Evolutionary conservation across 1,139 yeast species (phyloP), one percentile per base, ranked within the genome.

Genomic region (Sugiyamaella grinbergsii): DNA sequence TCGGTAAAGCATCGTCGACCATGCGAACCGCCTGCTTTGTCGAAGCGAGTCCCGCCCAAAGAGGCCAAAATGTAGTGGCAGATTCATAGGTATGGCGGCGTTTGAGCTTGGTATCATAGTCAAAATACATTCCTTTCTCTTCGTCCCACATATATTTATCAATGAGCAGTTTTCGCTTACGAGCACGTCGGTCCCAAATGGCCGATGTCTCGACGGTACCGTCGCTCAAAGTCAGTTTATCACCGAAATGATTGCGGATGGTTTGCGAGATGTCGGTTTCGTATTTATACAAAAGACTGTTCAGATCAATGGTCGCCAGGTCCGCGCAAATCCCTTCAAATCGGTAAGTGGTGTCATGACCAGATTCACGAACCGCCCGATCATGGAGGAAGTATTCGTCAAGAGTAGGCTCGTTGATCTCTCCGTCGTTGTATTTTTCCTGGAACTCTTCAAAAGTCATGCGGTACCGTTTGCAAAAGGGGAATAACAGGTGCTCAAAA

Each of bases 351-450:
- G 98, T 94, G 67, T 93, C 98, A 67, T 93, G 98, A 1, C 98
- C 98, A 41, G 95, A 85, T 70, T 93, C 98, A 64, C 98, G 80
- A 13, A 93, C 96, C 1, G 96, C 98, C 55, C 98, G 78, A 68
- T 93, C 98, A 66, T 93, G 96, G 50, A 87, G 69, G 68, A 93
- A 88, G 68, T 89, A 94, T 57, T 82, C 90, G 64, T 93, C 98
- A 51, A 93, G 74, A 13, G 75, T 81, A 0, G 96, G 95, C 62
- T 89, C 97, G 6, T 71, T 54, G 26, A 91, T 75, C 52, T 75
- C 71, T 4, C 85, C 85, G 43, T 73, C 70, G 63, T 93, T 89
- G 71, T 91, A 93, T 66, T 75, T 72, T 46, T 74, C 72, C 57
- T 85, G 79, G 65, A 93, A 89, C 57, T 86, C 90, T n/a, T 77